A percentile compares a stretch with the other conserved stretches of the same genome.
Evolutionary conservation across 208 protist species (phyloP).

Genomic region (Blechomonas ayalai): DNA sequence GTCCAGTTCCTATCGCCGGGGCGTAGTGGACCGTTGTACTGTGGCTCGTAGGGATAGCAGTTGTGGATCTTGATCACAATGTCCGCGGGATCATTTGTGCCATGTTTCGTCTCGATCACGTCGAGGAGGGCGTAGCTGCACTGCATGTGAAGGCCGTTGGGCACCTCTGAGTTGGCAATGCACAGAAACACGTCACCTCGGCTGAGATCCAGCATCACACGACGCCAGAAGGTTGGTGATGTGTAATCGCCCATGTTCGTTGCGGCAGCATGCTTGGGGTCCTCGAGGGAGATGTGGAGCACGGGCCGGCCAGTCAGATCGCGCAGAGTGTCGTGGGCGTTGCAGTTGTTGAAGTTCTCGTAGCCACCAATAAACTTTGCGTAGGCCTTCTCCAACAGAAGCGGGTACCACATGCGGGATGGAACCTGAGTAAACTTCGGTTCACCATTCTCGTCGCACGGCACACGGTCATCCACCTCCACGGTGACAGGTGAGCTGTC

Average conservation of each 20-base stretch:
- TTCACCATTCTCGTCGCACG: constrained; percentile 50
- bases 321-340: constrained; percentile 72
- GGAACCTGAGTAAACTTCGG: constrained; percentile 72
- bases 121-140: constrained; percentile 73
- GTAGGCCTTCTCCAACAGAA: constrained; percentile 89
- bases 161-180: constrained; percentile 41
- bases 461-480: constrained; percentile 74
- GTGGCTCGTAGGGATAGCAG: constrained; percentile 56
- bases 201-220: constrained; percentile 39
- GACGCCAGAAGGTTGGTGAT: constrained; percentile 56
- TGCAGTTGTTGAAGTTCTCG: constrained; percentile 73
- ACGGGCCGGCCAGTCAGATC: constrained; percentile 79
- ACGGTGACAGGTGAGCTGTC: constrained; percentile 56
- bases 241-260: constrained; percentile 70
- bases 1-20: constrained; percentile 41
- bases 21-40: constrained; percentile 45
- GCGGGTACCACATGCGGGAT: constrained; percentile 67
- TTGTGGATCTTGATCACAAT: constrained; percentile 72
- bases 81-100: constrained; percentile 32
- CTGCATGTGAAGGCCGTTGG: constrained; percentile 59
- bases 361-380: constrained; percentile 86
- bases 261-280: constrained; percentile 60
- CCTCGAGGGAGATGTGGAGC: constrained; percentile 66
- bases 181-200: constrained; percentile 71
- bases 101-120: constrained; percentile 34